A percentile compares a stretch with the other conserved stretches of the same genome.
Evolutionary conservation across 2,329 filamentous ascomycete genomes (phyloP).

Genomic region (Fusarium solani-melongenae): DNA sequence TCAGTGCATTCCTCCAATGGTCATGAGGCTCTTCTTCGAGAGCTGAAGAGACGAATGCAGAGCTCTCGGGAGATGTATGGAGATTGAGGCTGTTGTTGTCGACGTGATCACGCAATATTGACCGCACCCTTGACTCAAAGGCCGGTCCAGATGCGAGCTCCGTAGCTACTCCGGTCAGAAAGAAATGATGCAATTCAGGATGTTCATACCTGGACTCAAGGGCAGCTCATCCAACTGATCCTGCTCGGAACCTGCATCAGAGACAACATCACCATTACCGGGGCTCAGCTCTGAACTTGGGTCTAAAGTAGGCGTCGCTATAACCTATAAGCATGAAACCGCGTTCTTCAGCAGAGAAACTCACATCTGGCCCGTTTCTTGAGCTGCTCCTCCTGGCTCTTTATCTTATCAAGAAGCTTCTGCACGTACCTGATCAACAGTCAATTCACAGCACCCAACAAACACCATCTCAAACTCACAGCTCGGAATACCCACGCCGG

Average conservation of each 20-base stretch:
- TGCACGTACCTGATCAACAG: slow-evolving; percentile 30
- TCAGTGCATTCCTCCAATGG: slow-evolving; percentile 18
- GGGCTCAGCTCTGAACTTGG: not conserved
- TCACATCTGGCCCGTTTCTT: not conserved
- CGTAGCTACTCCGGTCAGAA: not conserved
- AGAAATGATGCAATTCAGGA: not conserved
- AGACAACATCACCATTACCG: not conserved
- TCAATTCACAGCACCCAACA: not conserved
- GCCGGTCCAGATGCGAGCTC: slow-evolving; percentile 35
- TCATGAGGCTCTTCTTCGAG: slow-evolving; percentile 22
- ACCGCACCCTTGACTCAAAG: slow-evolving; percentile 37
- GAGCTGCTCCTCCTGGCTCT: slow-evolving; percentile 25
- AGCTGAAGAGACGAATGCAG: slow-evolving; percentile 41
- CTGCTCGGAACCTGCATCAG: not conserved
- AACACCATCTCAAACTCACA: slow-evolving; percentile 11
- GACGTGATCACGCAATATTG: slow-evolving; percentile 34
- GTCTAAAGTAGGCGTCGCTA: not conserved
- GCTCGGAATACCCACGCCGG: slow-evolving; percentile 37
- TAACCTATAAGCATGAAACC: not conserved
- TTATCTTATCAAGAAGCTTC: slow-evolving; percentile 34
- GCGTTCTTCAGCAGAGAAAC: not conserved
- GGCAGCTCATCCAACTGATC: not conserved
- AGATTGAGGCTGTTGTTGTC: slow-evolving; percentile 2
- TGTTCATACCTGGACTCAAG: slow-evolving; percentile 7
- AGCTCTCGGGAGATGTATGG: slow-evolving; percentile 43